A percentile compares a stretch with the other conserved stretches of the same genome.
phyloP scores from a whole-genome alignment of 768 basidiomycete genomes.

The Plicaturopsis crispa region DNA sequence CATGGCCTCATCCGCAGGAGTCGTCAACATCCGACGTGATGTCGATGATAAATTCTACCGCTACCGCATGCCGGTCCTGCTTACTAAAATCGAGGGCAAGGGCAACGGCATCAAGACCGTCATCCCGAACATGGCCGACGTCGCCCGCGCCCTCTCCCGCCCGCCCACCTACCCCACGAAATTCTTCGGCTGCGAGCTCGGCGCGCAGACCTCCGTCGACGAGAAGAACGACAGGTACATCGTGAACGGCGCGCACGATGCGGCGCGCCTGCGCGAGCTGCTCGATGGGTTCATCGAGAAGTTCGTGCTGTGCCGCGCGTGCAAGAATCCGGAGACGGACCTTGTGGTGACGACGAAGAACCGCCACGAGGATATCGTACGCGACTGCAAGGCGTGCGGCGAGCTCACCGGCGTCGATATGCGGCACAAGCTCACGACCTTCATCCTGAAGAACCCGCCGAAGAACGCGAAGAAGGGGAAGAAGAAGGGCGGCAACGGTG shows the following conservation, averaged over 20 bases:
- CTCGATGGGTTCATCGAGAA: conserved; percentile 98
- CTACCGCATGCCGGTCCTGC: conserved; percentile 93
- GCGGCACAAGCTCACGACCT: conserved; percentile 94
- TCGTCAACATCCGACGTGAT: conserved; percentile 92
- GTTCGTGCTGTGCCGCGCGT: conserved; percentile 93
- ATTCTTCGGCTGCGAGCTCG: conserved; percentile 98
- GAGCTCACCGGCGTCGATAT: conserved; percentile 89
- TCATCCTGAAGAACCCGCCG: conserved; percentile 96
- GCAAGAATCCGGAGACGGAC: conserved; percentile 99
- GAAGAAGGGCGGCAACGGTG: conserved; percentile 46
- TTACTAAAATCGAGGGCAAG: conserved; percentile 96
- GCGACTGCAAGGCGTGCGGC: conserved; percentile 99
- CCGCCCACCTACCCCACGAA: conserved; percentile 97
- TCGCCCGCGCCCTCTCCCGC: conserved; percentile 90
- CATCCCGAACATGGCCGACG: conserved; percentile 96
- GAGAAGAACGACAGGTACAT: conserved; percentile 98
- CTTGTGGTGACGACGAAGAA: conserved; percentile 84
- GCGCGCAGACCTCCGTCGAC: conserved; percentile 94
- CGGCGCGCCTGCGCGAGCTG: conserved; percentile 85
- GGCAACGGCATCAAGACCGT: conserved; percentile 99
- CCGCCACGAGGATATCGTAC: conserved; percentile 74
- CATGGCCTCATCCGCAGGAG: conserved; percentile 75
- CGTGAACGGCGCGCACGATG: conserved; percentile 95
- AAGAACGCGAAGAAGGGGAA: conserved; percentile 75
- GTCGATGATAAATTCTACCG: conserved; percentile 97